Percentiles rank a stretch among this genome's conserved stretches.
phyloP scores from a whole-genome alignment of 495 filamentous ascomycete species.

The Chaetomidium leptoderma region DNA sequence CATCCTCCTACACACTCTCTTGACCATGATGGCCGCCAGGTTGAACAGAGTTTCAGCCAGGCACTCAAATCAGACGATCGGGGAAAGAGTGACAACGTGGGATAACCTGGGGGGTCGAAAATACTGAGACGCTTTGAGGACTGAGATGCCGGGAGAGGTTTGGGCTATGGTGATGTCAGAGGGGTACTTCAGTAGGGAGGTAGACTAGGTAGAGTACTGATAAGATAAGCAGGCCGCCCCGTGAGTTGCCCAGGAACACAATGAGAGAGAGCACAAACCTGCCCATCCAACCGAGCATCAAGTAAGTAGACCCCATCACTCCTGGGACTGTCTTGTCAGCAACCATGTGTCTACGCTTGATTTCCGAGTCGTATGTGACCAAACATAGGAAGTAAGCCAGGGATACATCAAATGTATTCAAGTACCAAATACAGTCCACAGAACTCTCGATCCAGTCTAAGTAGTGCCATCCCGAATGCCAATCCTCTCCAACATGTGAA shows the following conservation, averaged over 20 bases:
- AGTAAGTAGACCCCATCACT: not conserved
- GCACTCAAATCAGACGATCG: not conserved
- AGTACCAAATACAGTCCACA: not conserved
- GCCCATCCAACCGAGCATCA: not conserved
- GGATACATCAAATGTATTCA: slow-evolving; percentile 2
- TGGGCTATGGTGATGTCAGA: not conserved
- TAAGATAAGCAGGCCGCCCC: slow-evolving; percentile 25
- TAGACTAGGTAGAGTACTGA: slow-evolving; percentile 18
- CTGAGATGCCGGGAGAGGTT: no score
- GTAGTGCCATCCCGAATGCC: slow-evolving; percentile 10
- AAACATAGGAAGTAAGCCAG: not conserved
- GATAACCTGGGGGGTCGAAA: no score
- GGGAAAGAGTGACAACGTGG: not conserved
- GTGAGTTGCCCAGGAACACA: no score
- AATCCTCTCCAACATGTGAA: slow-evolving; percentile 1
- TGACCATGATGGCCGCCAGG: slow-evolving; percentile 2
- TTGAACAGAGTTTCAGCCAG: not conserved
- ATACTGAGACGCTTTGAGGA: no score
- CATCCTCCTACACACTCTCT: slow-evolving; percentile 5
- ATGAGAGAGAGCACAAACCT: no score
- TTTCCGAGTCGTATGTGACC: not conserved
- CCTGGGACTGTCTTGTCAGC: not conserved
- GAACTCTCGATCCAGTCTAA: slow-evolving; percentile 16
- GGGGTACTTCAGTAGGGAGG: not conserved
- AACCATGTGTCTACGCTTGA: not conserved